Percentiles rank a stretch among this genome's conserved stretches.
These are phyloP conservation scores for Rauvolfia tetraphylla DNA, from an alignment of 257 asterid genomes.

Conservation along the genomic window DNA sequence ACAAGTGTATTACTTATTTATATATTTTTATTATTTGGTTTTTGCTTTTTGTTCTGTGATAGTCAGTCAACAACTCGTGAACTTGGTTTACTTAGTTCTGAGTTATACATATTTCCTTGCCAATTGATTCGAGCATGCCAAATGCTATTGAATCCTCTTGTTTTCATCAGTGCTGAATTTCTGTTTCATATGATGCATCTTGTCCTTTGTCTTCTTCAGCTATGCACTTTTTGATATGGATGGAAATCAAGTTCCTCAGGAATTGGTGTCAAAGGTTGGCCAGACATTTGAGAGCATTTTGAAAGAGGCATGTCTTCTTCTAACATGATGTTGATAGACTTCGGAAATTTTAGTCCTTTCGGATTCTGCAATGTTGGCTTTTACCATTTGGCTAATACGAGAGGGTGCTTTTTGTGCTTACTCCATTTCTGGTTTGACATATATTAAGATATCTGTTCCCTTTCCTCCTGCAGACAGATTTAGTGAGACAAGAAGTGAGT, in stretches of 20 bases:
- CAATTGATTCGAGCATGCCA: background rate
- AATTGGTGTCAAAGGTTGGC: conserved; percentile 79
- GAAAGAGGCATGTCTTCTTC: conserved; percentile 55
- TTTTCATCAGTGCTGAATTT: background rate
- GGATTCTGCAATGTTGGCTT: background rate
- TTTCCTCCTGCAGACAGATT: conserved; percentile 52
- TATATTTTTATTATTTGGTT: background rate
- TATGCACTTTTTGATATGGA: conserved; percentile 91
- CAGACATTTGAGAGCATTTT: conserved; percentile 76
- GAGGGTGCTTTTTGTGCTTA: background rate
- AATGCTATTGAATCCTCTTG: background rate
- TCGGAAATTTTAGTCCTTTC: background rate
- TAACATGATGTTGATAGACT: background rate
- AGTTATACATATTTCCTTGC: background rate
- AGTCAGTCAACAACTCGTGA: too few relatives aligned
- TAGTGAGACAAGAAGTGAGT: conserved; percentile 58
- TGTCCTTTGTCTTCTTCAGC: conserved; percentile 36
- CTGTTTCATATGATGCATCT: background rate
- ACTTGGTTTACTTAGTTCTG: too few relatives aligned
- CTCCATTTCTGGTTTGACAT: background rate
- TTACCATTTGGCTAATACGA: background rate
- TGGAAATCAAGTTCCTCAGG: conserved; percentile 92
- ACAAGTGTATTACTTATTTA: background rate
- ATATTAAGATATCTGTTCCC: conserved; percentile 10
- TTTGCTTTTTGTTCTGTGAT: background rate